These are phyloP conservation scores for Draba incana DNA, from an alignment of 345 rosid genomes.

Conservation along the genomic window DNA sequence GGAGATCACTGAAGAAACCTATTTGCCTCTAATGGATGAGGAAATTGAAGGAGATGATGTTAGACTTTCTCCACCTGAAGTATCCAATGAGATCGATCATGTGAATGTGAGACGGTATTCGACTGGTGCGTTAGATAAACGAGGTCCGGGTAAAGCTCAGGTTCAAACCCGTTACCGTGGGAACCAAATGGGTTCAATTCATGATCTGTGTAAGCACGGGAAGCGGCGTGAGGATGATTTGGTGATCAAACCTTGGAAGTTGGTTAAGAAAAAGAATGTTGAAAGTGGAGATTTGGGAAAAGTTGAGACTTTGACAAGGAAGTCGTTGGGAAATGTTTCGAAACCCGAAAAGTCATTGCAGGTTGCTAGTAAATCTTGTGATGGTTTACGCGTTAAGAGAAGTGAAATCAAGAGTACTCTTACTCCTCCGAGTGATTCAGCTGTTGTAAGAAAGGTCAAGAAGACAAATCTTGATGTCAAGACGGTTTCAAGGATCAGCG, in stretches of 20 bases:
- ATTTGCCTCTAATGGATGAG: slow-evolving; percentile 10
- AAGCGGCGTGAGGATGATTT: slow-evolving; percentile 42
- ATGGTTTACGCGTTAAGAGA: slow-evolving; percentile 14
- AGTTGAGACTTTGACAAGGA: slow-evolving; percentile 37
- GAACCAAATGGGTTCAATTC: slow-evolving; percentile 71
- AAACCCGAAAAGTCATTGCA: slow-evolving; percentile 33
- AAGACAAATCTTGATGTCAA: slow-evolving; percentile 37
- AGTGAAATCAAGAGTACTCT: slow-evolving; percentile 21
- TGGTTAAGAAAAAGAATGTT: slow-evolving; percentile 35
- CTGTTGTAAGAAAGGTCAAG: slow-evolving; percentile 22
- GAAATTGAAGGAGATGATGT: slow-evolving; percentile 17
- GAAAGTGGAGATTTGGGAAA: slow-evolving; percentile 33
- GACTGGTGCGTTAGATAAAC: slow-evolving; percentile 42
- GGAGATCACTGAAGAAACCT: slow-evolving; percentile 16
- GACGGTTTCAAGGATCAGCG: slow-evolving; percentile 46
- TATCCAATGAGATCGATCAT: slow-evolving; percentile 5
- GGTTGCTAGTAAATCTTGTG: slow-evolving; percentile 35
- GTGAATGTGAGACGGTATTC: slow-evolving; percentile 47
- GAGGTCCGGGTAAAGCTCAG: slow-evolving; percentile 37
- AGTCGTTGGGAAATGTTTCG: slow-evolving; percentile 17
- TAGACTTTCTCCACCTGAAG: slow-evolving; percentile 27
- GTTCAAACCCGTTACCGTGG: slow-evolving; percentile 62
- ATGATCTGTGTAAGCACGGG: slow-evolving; percentile 82
- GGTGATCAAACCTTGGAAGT: slow-evolving; percentile 46
- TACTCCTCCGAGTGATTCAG: slow-evolving; percentile 15